Evolutionary conservation across 1,284 basidiomycete genomes (phyloP), one percentile per base, ranked within the genome.

Genomic region (Cryptococcus wingfieldii): DNA sequence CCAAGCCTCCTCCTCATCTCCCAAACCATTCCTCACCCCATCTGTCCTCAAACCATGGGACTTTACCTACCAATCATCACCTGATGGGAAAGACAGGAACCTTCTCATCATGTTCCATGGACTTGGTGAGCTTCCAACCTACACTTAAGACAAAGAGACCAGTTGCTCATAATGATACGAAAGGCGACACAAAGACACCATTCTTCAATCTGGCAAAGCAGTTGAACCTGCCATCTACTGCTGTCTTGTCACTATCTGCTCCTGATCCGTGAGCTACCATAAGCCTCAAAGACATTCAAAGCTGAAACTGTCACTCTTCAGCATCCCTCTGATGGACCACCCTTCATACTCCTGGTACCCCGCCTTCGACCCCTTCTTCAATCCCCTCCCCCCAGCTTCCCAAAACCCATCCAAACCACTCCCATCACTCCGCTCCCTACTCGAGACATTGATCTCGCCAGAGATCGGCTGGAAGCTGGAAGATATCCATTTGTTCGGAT

Each of bases 271-370:
- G 67, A 69, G 84, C 74, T 13, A 16, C 25, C 14, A 27, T 28
- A 41, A 31, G 12, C 54, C 18, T 5, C 23, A 27, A n/a, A 10
- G 51, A 42, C 8, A 9, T 7, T 28, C 19, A 27, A 10, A 39
- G 18, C 45, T 47, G 10, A 42, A 4, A 12, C n/a, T 23, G 23
- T 23, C 19, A n/a, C 16, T 8, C 16, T 23, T 42, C 41, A 87
- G 88, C 60, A 83, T 95, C 19, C 92, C 92, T 0, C 87, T 86
- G 66, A 80, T 95, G 42, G 86, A 91, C 61, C 83, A 66, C 19
- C 71, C 85, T 47, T 84, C 87, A 0, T 94, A 82, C 75, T 89
- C 92, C 71, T 95, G 92, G 92, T 95, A 90, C 75, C 79, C 82
- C 16, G 88, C 89, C 41, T 95, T 94, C 71, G 85, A 89, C 68